Base-by-base conservation (phyloP, 306 rosid species). In the Canavalia gladiata region DNA sequence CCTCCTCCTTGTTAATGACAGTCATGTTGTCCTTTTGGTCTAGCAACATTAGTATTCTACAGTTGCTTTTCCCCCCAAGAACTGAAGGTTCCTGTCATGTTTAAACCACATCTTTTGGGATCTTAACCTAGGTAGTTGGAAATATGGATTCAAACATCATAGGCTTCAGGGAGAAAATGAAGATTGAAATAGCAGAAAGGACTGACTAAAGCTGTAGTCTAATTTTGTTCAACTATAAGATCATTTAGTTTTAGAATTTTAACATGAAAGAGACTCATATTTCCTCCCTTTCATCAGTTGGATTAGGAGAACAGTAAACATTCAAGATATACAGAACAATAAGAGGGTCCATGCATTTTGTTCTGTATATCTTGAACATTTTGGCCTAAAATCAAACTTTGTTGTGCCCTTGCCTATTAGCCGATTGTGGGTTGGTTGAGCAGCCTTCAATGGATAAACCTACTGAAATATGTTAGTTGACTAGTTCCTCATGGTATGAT, bases 281-380 rank as follows among this genome's bases (percentile, higher is more conserved):
- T 18, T 18, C 49, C 46, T 56, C 25, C 37, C 74, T 72, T 82
- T 81, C 49, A 29, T 54, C 41, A 9, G 41, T 62, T 51, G 9
- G 78, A 46, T 50, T 69, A 41, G 49, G 78, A 11, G 46, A 18
- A 18, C 25, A 18, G 25, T 18, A 18, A 18, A 18, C 25, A 18
- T 18, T 18, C 25, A 18, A 18, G 25, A 18, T 18, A 18, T 18
- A 18, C 25, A 18, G 25, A 75, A 67, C 68, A 51, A 52, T 43
- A 13, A 35, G 50, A 41, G 67, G 12, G 71, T 76, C 46, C 39
- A 28, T 56, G 64, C 81, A 25, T 67, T 65, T 74, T 57, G 81
- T 37, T 37, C 4, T 37, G 41, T 37, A 37, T 4, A 37, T 37
- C 41, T 18, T 18, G 25, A 18, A 18, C 25, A 18, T 18, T 18